phyloP scores from a whole-genome alignment of 2,329 filamentous ascomycete genomes.

The Cryoendolithus antarcticus region DNA sequence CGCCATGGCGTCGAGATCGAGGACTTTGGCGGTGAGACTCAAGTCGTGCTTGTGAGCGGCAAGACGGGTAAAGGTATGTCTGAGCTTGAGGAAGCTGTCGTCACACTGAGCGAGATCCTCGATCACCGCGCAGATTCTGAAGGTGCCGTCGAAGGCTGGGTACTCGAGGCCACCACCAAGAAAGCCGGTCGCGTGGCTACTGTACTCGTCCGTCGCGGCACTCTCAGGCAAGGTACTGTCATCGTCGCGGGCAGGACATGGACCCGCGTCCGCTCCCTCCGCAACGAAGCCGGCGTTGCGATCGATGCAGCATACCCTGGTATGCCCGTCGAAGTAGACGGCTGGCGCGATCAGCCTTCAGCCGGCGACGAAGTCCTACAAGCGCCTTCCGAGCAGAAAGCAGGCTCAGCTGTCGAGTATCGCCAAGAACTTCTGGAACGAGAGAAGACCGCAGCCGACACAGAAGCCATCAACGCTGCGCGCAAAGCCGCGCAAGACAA shows the following conservation, averaged over 20 bases:
- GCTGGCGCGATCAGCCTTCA: conserved; percentile 79
- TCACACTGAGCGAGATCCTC: conserved; percentile 76
- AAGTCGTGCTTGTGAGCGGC: conserved; percentile 81
- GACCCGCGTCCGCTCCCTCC: conserved; percentile 71
- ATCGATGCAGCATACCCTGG: conserved; percentile 69
- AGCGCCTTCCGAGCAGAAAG: conserved; percentile 63
- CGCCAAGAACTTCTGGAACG: conserved; percentile 60
- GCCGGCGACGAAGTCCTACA: conserved; percentile 84
- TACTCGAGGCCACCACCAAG: conserved; percentile 89
- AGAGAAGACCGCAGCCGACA: conserved; percentile 51
- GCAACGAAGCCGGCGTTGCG: conserved; percentile 69
- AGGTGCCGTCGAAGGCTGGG: conserved; percentile 78
- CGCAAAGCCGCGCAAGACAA: conserved; percentile 48
- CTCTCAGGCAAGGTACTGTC: conserved; percentile 64
- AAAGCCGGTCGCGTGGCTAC: conserved; percentile 75
- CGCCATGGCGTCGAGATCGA: conserved; percentile 80
- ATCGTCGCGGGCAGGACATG: conserved; percentile 83
- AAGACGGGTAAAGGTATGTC: conserved; percentile 89
- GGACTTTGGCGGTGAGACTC: conserved; percentile 87
- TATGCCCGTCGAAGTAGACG: conserved; percentile 81
- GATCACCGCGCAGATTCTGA: conserved; percentile 73
- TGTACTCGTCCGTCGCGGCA: conserved; percentile 77
- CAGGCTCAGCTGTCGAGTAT: conserved; percentile 65
- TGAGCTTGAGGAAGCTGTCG: conserved; percentile 80
- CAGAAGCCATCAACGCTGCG: conserved; percentile 63